A percentile compares a stretch with the other conserved stretches of the same genome.
Evolutionary conservation across 345 rosid genomes (phyloP).

Genomic region (Gossypioides kirkii): DNA sequence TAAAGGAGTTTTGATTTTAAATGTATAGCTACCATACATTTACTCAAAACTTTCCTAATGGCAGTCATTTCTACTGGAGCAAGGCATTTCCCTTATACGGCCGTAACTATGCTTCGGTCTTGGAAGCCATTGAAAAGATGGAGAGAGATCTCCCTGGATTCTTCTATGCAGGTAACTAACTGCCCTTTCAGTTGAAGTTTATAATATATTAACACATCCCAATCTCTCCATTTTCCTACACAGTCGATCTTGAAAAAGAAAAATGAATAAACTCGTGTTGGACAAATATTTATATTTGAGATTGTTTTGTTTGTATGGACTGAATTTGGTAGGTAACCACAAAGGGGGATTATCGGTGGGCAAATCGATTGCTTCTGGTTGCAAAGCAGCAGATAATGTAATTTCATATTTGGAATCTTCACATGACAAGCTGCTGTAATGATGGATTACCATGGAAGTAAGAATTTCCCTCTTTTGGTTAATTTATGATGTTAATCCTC

Average conservation of each 20-base stretch:
- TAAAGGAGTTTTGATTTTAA: constrained; percentile 2
- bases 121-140: constrained; percentile 70
- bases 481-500: too few species aligned
- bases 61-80: constrained; percentile 90
- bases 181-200: constrained; percentile 12
- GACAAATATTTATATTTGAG: background rate
- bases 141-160: constrained; percentile 86
- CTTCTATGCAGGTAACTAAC: constrained; percentile 76
- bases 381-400: constrained; percentile 84
- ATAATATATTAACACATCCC: background rate
- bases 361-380: constrained; percentile 75
- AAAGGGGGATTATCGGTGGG: constrained; percentile 85
- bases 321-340: constrained; percentile 62
- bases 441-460: constrained; percentile 15
- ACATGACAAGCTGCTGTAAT: constrained; percentile 26
- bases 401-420: constrained; percentile 66
- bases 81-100: constrained; percentile 84
- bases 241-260: background rate
- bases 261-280: background rate
- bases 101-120: constrained; percentile 51
- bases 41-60: constrained; percentile 10
- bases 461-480: background rate
- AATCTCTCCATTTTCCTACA: background rate
- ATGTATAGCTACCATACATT: background rate
- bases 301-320: background rate